Percentiles rank a stretch among this genome's conserved stretches.
These are phyloP conservation scores for Solanum sitiens DNA, from an alignment of 257 asterid species.

Conservation along the genomic window DNA sequence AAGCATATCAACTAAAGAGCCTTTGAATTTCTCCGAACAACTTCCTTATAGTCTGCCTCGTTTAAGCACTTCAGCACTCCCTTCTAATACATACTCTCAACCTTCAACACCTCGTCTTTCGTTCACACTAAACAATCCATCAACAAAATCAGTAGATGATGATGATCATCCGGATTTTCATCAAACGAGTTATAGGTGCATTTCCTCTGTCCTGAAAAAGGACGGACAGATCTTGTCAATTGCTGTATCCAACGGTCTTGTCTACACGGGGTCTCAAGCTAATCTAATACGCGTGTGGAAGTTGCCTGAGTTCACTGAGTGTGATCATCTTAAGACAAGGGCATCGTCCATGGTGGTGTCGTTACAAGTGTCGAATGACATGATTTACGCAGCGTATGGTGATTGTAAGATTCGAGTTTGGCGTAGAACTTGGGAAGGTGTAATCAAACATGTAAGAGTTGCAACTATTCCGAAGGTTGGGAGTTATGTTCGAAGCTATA, in stretches of 20 bases:
- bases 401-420: constrained; percentile 81
- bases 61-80: constrained; percentile 15
- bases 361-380: constrained; percentile 50
- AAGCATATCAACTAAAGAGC: constrained; percentile 59
- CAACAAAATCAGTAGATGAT: constrained; percentile 4
- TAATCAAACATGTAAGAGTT: constrained; percentile 50
- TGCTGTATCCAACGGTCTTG: constrained; percentile 53
- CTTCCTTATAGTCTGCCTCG: constrained; percentile 23
- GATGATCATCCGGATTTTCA: constrained; percentile 6
- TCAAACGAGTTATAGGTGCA: constrained; percentile 49
- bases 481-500: constrained; percentile 63
- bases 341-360: constrained; percentile 51
- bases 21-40: constrained; percentile 22
- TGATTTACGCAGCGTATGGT: constrained; percentile 75
- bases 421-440: constrained; percentile 88
- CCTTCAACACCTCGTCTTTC: constrained; percentile 54
- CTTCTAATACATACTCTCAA: constrained; percentile 34
- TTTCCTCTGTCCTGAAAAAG: constrained; percentile 79
- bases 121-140: constrained; percentile 16
- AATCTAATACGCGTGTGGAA: constrained; percentile 68
- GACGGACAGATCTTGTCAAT: constrained; percentile 77
- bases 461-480: constrained; percentile 69
- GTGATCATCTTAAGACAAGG: constrained; percentile 79
- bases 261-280: constrained; percentile 71
- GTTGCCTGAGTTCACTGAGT: constrained; percentile 84